Evolutionary conservation across 1,284 basidiomycete genomes (phyloP).

Genomic region (Rhodofomes roseus): DNA sequence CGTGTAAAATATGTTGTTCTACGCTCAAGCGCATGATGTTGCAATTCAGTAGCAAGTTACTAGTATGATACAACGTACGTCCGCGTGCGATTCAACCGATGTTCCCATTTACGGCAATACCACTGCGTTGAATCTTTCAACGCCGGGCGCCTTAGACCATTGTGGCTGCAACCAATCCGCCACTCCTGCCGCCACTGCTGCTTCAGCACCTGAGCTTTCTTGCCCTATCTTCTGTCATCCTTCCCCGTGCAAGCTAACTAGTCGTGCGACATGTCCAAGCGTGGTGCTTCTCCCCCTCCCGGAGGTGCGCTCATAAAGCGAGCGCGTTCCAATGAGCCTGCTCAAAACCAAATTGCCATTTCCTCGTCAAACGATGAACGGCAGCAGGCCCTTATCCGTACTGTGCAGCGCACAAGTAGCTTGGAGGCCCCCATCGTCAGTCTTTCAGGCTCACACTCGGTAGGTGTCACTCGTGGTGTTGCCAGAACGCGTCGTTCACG

Average conservation of each 20-base stretch:
- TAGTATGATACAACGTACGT: no score
- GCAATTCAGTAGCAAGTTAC: no score
- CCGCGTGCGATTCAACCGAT: background rate
- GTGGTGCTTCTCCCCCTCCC: slow-evolving; percentile 52
- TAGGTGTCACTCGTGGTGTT: slow-evolving; percentile 30
- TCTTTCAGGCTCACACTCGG: slow-evolving; percentile 71
- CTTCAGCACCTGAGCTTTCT: background rate
- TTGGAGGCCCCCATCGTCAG: slow-evolving; percentile 81
- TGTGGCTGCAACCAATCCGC: background rate
- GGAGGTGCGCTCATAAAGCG: slow-evolving; percentile 62
- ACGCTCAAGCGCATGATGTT: no score
- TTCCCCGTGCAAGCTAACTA: background rate
- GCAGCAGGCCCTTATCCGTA: slow-evolving; percentile 70
- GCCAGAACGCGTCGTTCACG: background rate
- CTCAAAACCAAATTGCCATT: slow-evolving; percentile 66
- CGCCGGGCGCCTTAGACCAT: background rate
- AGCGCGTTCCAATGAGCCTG: slow-evolving; percentile 55
- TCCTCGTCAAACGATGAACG: slow-evolving; percentile 68
- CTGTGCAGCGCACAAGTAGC: slow-evolving; percentile 74
- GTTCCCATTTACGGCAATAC: background rate
- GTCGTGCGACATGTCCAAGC: slow-evolving; percentile 56
- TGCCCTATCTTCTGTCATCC: background rate
- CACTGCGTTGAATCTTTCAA: background rate
- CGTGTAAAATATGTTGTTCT: background rate
- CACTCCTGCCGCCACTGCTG: background rate